Evolutionary conservation across 352 stramenopile species (phyloP), one percentile per base, ranked within the genome.

Genomic region (Pythium sukuiense): DNA sequence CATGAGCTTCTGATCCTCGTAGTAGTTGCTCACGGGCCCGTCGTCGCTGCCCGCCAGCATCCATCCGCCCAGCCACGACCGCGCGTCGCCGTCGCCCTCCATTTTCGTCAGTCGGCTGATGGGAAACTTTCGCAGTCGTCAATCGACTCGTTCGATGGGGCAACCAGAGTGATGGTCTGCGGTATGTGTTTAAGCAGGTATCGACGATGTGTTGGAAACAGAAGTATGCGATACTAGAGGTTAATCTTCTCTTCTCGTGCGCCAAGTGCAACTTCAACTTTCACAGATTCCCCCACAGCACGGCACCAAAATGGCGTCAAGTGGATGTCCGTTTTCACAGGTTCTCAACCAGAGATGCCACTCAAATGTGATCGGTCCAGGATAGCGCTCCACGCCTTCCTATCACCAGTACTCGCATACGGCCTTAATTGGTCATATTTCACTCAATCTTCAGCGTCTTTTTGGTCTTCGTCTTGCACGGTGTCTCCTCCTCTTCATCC

Each of bases 1-100:
- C 85, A 93, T 93, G 55, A 93, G 80, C 71, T 93, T 93, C 59
- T 90, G 82, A 67, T 91, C 79, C 65, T 90, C 85, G 61, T 85
- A 88, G 76, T 91, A 93, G 65, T 93, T 93, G 71, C 81, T 90
- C 55, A 76, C 63, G 16, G 78, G 77, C 33, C 85, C 82, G 9
- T 91, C 82, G 50, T 87, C 66, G 24, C 35, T 29, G 13, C 53
- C 81, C 41, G 71, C 61, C 24, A 77, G 68, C 45, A 83, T 75
- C 80, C 80, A 87, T 52, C 79, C 74, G 63, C 76, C 70, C 29
- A 90, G 61, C 81, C 81, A 90, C 57, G 79, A 68, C 27, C 68
- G 58, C 20, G 49, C 62, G 54, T 71, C 68, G 50, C 58, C 61
- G 24, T 71, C 68, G 55, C 26, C 53, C 12, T 74, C 68, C 62